Base-by-base conservation (phyloP, 2,329 filamentous ascomycete species). In the Colletotrichum spinosum region DNA sequence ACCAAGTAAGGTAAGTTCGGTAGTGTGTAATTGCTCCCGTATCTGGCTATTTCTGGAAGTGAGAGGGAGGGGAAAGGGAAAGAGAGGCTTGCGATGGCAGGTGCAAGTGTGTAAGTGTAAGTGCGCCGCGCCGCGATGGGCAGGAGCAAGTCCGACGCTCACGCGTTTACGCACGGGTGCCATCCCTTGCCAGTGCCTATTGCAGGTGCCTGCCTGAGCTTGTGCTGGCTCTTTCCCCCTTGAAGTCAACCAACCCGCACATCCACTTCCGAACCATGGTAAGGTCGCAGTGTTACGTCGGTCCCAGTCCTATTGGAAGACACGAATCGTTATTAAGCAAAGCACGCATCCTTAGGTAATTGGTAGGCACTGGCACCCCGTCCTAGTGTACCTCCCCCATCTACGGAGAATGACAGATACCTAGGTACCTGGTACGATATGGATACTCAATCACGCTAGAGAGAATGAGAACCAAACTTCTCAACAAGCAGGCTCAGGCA, bases 21-120 rank as follows among this genome's bases (percentile, higher is more conserved):
- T 25, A 25, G 25, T 25, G 25, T 25, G 3, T 25, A 25, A 9
- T 52, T 62, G 58, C 61, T 65, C 62, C 58, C 62, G 56, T 13
- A 13, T 33, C 25, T 52, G 37, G 60, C 49, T 62, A 48, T 35
- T 62, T 61, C 52, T n/a, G 51, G 55, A 60, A 39, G 51, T 49
- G 49, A 38, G 60, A 55, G 55, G 45, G 50, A 60, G 56, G 56
- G 42, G 60, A 17, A 11, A 10, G 50, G 56, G 13, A 45, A 8
- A 45, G 42, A 25, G 25, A 25, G 25, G 25, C 25, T 25, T 34
- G 46, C 46, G 10, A 49, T 11, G 38, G 54, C 39, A 58, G 33
- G 54, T 39, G 39, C 39, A 48, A 33, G 15, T 48, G 45, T 25
- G 25, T 25, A 25, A 25, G 25, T 25, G 25, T 5, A 25, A 25